Percentiles rank a stretch among this genome's conserved stretches.
phyloP scores from a whole-genome alignment of 2,329 filamentous ascomycete genomes.

The Aspergillus vadensis region DNA sequence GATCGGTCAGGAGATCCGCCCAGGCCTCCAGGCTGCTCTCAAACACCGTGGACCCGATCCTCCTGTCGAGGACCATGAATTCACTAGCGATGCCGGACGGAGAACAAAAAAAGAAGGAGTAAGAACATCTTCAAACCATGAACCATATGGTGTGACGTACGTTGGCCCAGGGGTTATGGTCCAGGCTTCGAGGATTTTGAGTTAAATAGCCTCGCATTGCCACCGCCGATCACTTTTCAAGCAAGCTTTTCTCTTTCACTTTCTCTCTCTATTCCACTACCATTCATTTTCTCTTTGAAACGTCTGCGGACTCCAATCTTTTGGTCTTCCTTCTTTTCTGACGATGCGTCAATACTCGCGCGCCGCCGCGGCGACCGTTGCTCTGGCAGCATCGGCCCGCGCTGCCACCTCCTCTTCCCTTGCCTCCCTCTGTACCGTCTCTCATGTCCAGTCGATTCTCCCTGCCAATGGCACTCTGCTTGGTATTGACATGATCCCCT shows the following conservation, averaged over 20 bases:
- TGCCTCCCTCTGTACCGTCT: constrained; percentile 45
- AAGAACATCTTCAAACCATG: no score
- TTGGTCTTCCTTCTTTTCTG: no score
- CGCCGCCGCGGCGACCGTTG: constrained; percentile 2
- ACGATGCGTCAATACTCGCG: constrained; percentile 6
- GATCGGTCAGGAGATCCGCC: neutral
- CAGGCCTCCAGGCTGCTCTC: neutral
- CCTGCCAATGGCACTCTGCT: constrained; percentile 47
- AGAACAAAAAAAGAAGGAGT: no score
- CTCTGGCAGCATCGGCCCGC: constrained; percentile 4
- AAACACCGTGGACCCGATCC: neutral
- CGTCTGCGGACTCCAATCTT: neutral
- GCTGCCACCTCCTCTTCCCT: constrained; percentile 24
- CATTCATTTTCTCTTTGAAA: neutral
- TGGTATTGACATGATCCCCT: constrained; percentile 45
- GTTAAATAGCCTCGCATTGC: neutral
- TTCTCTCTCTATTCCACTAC: no score
- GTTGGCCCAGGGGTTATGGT: neutral
- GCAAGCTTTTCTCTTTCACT: neutral
- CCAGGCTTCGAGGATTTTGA: no score
- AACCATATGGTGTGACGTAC: neutral
- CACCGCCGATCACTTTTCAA: neutral
- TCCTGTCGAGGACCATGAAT: no score
- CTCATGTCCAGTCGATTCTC: constrained; percentile 45
- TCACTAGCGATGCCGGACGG: no score